Conservation (phyloP, 805 yeast genomes). For the Pichia heedii region DNA sequence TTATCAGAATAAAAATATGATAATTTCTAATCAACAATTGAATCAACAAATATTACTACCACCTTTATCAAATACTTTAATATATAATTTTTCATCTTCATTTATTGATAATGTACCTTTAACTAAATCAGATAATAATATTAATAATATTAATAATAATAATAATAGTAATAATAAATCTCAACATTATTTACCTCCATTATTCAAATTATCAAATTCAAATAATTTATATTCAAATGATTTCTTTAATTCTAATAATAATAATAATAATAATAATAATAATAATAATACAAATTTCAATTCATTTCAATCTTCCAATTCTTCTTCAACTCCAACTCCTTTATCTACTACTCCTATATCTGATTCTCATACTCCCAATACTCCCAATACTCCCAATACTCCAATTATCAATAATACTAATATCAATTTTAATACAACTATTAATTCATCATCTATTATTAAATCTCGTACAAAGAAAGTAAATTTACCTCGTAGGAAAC, state of each 20-base stretch:
- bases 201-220: not conserved
- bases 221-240: no score
- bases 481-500: slow-evolving; percentile 23
- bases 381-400: not conserved
- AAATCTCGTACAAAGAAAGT: not conserved
- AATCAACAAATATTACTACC: not conserved
- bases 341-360: not conserved
- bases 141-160: not conserved
- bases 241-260: no score
- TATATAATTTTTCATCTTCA: not conserved
- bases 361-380: not conserved
- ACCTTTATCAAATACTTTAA: slow-evolving; percentile 1
- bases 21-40: not conserved
- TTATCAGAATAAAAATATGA: not conserved
- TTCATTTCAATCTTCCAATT: no score
- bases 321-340: not conserved
- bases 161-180: not conserved
- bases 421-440: not conserved
- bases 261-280: no score
- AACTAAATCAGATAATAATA: not conserved
- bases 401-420: not conserved
- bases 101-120: no score
- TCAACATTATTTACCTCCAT: not conserved
- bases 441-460: not conserved
- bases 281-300: no score